Evolutionary conservation across 108 stramenopile species (phyloP).

Genomic region (Mediolabrus comicus): DNA sequence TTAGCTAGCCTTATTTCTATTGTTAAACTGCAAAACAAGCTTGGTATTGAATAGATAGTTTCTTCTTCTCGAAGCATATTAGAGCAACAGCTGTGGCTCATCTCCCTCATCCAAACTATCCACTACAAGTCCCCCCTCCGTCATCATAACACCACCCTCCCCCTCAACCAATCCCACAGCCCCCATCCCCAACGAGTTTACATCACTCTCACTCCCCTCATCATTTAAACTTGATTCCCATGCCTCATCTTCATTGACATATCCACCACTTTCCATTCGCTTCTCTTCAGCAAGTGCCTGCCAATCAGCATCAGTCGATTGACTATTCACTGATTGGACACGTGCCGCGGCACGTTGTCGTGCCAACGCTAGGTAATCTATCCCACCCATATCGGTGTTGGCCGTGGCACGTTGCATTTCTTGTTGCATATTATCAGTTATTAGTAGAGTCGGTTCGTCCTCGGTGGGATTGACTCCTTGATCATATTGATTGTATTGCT

Average conservation of each 20-base stretch:
- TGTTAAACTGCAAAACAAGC: background rate
- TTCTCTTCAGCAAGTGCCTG: constrained; percentile 17
- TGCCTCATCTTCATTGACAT: constrained; percentile 16
- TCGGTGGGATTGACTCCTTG: background rate
- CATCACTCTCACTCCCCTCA: constrained; percentile 11
- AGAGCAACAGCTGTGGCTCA: constrained; percentile 17
- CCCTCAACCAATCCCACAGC: background rate
- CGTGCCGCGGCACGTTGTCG: constrained; percentile 19
- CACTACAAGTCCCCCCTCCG: constrained; percentile 35
- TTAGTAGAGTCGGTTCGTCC: constrained; percentile 9
- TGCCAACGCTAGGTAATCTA: constrained; percentile 35
- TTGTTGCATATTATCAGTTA: constrained; percentile 22
- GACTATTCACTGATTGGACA: constrained; percentile 22
- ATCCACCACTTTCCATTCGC: background rate
- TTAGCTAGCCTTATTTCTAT: background rate
- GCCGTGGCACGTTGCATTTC: constrained; percentile 21
- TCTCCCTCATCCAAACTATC: constrained; percentile 10
- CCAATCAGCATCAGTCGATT: constrained; percentile 30
- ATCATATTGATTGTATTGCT: background rate
- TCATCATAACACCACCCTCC: constrained; percentile 29
- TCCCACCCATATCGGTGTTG: constrained; percentile 3
- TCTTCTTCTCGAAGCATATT: background rate
- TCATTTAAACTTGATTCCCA: constrained; percentile 39
- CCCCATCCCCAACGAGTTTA: constrained; percentile 20
- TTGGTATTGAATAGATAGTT: background rate